phyloP scores from a whole-genome alignment of 805 yeast species.

The Clavispora carvajalis region DNA sequence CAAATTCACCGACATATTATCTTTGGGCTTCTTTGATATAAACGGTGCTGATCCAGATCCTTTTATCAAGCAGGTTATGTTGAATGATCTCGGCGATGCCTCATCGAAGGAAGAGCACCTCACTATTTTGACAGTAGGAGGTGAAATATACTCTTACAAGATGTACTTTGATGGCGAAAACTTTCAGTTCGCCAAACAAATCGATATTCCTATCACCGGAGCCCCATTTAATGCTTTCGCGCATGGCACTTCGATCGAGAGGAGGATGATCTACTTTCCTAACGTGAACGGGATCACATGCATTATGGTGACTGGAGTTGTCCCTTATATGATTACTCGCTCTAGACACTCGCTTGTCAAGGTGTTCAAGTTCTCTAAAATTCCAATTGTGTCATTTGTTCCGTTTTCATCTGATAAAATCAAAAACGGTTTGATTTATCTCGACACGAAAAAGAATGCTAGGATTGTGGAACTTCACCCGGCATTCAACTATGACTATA shows the following conservation, averaged over 20 bases:
- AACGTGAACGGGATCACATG: conserved; percentile 54
- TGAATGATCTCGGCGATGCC: conserved; percentile 62
- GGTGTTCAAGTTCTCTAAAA: conserved; percentile 59
- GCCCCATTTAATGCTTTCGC: conserved; percentile 78
- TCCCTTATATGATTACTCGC: conserved; percentile 65
- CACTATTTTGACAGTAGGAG: conserved; percentile 72
- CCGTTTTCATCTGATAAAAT: conserved; percentile 39
- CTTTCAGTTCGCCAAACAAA: conserved; percentile 38
- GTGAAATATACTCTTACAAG: conserved; percentile 68
- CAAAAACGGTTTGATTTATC: conserved; percentile 56
- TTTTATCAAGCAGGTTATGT: conserved; percentile 59
- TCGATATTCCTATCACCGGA: conserved; percentile 53
- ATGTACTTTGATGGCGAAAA: conserved; percentile 45
- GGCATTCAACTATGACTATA: conserved; percentile 51
- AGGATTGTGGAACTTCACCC: conserved; percentile 49
- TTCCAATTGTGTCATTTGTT: conserved; percentile 64
- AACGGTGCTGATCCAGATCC: conserved; percentile 63
- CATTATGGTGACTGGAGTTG: conserved; percentile 68
- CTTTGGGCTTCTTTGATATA: conserved; percentile 45
- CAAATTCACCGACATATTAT: conserved; percentile 40
- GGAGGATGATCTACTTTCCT: conserved; percentile 57
- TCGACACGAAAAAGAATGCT: conserved; percentile 66
- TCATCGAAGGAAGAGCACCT: conserved; percentile 53
- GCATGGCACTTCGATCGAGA: conserved; percentile 62
- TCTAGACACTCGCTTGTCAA: conserved; percentile 59